Evolutionary conservation across 345 rosid genomes (phyloP), one percentile per base, ranked within the genome.

Genomic region (Psidium friedrichsthalianum): DNA sequence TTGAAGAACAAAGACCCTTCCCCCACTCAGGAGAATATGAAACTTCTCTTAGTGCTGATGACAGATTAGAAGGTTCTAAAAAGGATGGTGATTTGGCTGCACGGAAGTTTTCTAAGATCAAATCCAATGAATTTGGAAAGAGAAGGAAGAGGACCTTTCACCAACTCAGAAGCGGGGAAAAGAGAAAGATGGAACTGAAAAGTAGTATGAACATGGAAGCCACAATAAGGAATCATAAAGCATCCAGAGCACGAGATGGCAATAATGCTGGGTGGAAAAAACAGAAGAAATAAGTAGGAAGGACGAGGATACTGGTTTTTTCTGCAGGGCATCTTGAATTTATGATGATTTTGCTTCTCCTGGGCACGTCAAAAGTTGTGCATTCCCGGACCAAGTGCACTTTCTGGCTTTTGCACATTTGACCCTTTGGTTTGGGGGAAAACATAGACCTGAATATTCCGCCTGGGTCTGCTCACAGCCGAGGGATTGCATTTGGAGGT

Each of bases 11-110:
- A 36, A 32, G 78, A 69, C 5, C 47, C 13, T 20, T 4, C 25
- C 47, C 47, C 13, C 14, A 8, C 47, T 69, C 78, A 18, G 78
- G 78, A 69, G 47, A 69, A 36, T 36, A 32, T 69, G 78, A 8
- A 69, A 32, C 78, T 36, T 32, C 25, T 69, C 25, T 69, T 18
- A 36, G 47, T 69, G 78, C 47, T 18, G 78, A 69, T 69, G 47
- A 24, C 47, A 36, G 84, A 58, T 74, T 55, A 32, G 84, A 87
- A 84, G 74, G 51, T 82, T 86, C 83, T 32, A 87, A 89, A 76
- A 83, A 69, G 54, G 29, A 51, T 36, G 36, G 76, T 84, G 57
- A 52, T 69, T 69, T 5, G 6, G 24, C 47, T 69, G 25, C 78
- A 18, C 44, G 32, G 55, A 91, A 89, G 27, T 56, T 87, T 11